Percentiles rank a stretch among this genome's conserved stretches.
phyloP scores from a whole-genome alignment of 768 basidiomycete species.

The Trametes cubensis region DNA sequence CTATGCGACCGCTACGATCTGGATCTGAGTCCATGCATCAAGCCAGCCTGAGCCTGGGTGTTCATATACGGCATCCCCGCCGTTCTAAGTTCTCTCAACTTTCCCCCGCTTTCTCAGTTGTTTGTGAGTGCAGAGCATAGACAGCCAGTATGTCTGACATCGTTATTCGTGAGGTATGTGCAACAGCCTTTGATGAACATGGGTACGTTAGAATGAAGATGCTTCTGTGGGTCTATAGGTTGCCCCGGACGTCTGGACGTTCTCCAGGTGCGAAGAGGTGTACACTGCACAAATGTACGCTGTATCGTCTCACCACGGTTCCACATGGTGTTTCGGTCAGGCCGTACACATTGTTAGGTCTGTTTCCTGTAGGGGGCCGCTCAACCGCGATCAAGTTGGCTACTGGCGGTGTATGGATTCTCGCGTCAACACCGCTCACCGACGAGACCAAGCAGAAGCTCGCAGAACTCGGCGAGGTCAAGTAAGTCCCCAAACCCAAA shows the following conservation, averaged over 20 bases:
- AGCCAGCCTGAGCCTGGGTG: no score
- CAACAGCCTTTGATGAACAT: no score
- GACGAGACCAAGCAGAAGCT: slow-evolving; percentile 60
- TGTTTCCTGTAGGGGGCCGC: slow-evolving; percentile 79
- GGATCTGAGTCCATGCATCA: no score
- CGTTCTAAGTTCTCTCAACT: no score
- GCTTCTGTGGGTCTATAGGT: slow-evolving; percentile 27
- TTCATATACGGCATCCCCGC: no score
- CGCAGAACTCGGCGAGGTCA: slow-evolving; percentile 63
- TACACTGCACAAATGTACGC: background rate
- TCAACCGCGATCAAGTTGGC: slow-evolving; percentile 77
- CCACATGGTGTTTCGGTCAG: slow-evolving; percentile 34
- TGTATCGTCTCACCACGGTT: no score
- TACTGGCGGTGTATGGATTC: slow-evolving; percentile 67
- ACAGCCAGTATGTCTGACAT: slow-evolving; percentile 31
- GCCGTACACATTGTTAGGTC: slow-evolving; percentile 65
- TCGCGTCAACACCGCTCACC: slow-evolving; percentile 73
- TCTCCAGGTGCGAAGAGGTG: slow-evolving; percentile 51
- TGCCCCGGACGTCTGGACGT: slow-evolving; percentile 60
- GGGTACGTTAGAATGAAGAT: no score
- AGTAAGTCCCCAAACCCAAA: slow-evolving; percentile 39
- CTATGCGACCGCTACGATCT: no score
- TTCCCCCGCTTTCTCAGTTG: background rate
- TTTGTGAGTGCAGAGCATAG: no score
- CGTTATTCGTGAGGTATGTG: slow-evolving; percentile 45